phyloP scores from a whole-genome alignment of 176 grass and related monocot species.

The Ensete glaucum region DNA sequence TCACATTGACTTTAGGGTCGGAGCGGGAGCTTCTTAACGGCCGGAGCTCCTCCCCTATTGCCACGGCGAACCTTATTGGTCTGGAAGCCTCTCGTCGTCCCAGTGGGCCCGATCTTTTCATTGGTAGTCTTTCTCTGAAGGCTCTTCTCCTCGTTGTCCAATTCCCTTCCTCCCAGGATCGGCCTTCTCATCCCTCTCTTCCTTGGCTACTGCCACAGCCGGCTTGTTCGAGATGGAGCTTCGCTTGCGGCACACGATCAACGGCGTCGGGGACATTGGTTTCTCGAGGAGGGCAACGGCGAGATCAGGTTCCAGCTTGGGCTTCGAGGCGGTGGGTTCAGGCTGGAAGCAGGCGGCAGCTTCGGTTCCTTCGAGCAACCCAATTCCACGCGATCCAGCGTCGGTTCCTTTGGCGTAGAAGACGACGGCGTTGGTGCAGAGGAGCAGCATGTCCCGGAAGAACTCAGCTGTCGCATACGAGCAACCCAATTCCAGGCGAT shows the following conservation, averaged over 20 bases:
- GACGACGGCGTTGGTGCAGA: slow-evolving; percentile 61
- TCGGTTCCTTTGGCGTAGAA: slow-evolving; percentile 53
- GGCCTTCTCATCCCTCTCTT: slow-evolving; percentile 24
- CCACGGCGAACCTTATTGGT: slow-evolving; percentile 41
- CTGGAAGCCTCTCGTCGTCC: slow-evolving; percentile 28
- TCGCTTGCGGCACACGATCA: slow-evolving; percentile 70
- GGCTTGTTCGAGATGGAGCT: slow-evolving; percentile 60
- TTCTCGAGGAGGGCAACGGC: slow-evolving; percentile 48
- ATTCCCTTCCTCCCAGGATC: slow-evolving; percentile 28
- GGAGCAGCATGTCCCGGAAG: slow-evolving; percentile 77
- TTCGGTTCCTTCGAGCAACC: slow-evolving; percentile 1
- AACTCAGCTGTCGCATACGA: slow-evolving; percentile 42
- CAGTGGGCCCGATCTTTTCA: slow-evolving; percentile 18
- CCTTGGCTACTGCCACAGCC: slow-evolving; percentile 15
- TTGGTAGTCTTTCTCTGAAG: slow-evolving; percentile 12
- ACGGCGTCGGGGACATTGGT: slow-evolving; percentile 19
- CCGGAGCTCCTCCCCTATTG: not conserved
- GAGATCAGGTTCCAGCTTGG: slow-evolving; percentile 44
- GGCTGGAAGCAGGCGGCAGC: not conserved
- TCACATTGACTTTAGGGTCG: slow-evolving; percentile 25
- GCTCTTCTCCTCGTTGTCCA: slow-evolving; percentile 15
- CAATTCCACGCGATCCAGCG: slow-evolving; percentile 19
- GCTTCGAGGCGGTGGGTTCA: slow-evolving; percentile 20
- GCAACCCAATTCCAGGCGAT: not conserved
- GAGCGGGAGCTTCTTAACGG: slow-evolving; percentile 22